Conservation (phyloP, 2,329 filamentous ascomycete species). For the Ceratocystis ficicola region DNA sequence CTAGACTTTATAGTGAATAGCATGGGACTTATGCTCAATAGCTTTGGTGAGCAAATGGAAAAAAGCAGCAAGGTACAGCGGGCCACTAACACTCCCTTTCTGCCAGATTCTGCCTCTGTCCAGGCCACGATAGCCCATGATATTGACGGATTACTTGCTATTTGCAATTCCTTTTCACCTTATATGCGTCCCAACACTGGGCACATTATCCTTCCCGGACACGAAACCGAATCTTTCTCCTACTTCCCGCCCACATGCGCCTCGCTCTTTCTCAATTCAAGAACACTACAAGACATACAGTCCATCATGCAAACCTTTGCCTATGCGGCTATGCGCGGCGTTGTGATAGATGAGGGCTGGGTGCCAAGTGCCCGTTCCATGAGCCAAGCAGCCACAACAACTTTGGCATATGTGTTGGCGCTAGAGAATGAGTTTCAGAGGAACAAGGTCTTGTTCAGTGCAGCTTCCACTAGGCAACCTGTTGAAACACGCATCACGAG, state of each 20-base stretch:
- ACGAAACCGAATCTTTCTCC: neutral
- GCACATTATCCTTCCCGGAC: constrained; percentile 5
- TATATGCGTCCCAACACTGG: constrained; percentile 12
- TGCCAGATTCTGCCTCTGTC: neutral
- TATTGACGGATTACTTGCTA: constrained; percentile 4
- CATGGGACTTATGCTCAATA: neutral
- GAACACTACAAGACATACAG: neutral
- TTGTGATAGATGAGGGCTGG: constrained; percentile 3
- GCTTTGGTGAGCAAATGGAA: neutral
- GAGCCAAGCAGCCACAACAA: neutral
- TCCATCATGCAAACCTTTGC: constrained; percentile 3
- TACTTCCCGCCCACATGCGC: constrained; percentile 10
- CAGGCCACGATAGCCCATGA: neutral
- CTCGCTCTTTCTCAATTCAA: constrained; percentile 9
- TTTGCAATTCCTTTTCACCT: neutral
- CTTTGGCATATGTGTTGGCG: neutral
- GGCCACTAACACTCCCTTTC: neutral
- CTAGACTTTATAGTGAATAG: constrained; percentile 14
- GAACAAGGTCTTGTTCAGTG: neutral
- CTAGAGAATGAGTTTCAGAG: neutral
- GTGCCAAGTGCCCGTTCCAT: constrained; percentile 1
- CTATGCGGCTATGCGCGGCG: neutral
- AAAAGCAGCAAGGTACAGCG: neutral
- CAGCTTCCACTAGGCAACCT: neutral
- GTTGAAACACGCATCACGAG: neutral